phyloP scores from a whole-genome alignment of 1,139 yeast genomes.

The Tardiomyces depauwii region DNA sequence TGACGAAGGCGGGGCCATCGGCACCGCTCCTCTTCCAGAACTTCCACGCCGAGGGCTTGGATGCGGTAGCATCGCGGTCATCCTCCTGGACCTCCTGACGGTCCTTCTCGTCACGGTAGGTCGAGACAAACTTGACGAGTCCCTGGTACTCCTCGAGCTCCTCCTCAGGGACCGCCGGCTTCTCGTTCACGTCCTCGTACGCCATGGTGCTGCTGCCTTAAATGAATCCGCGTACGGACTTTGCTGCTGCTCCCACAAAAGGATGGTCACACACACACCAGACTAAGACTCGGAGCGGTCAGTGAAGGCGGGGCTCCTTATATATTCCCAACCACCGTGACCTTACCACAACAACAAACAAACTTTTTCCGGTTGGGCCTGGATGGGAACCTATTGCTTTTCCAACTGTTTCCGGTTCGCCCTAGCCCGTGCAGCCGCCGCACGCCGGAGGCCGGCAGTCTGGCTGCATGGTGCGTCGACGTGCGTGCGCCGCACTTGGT shows the following conservation, averaged over 20 bases:
- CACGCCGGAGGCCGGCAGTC: not conserved
- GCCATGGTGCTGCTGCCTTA: not conserved
- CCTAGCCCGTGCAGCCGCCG: not conserved
- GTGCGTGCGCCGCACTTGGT: too few species aligned
- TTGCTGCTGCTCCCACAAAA: not conserved
- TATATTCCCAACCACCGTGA: not conserved
- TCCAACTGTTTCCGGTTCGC: not conserved
- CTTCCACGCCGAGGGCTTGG: constrained; percentile 15
- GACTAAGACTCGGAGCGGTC: not conserved
- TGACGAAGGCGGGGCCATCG: constrained; percentile 13
- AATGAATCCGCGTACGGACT: not conserved
- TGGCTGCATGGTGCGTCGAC: not conserved
- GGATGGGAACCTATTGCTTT: not conserved
- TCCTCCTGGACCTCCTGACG: constrained; percentile 15
- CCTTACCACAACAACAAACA: not conserved
- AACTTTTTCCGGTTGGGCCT: not conserved
- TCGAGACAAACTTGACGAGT: constrained; percentile 25
- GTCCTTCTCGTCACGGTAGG: constrained; percentile 22
- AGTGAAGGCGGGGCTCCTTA: not conserved
- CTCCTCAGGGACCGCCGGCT: constrained; percentile 11
- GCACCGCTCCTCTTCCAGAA: constrained; percentile 13
- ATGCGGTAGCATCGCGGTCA: constrained; percentile 15
- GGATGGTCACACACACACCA: not conserved
- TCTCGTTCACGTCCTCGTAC: constrained; percentile 13
- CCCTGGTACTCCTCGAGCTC: constrained; percentile 27